Conservation (phyloP, 768 basidiomycete species). For the Kwoniella sp. region DNA sequence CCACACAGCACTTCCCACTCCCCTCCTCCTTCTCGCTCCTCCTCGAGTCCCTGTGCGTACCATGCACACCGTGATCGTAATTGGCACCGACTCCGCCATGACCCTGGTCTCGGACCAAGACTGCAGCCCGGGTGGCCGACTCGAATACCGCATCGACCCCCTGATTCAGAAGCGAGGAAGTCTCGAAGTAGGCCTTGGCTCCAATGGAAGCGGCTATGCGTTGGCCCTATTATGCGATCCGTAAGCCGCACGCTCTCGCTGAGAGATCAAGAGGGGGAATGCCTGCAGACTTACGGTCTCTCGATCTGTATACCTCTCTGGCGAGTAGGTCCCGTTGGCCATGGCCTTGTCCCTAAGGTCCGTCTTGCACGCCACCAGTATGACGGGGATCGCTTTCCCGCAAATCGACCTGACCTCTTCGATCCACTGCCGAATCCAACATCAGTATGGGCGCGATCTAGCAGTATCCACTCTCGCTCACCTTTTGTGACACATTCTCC, state of each 20-base stretch:
- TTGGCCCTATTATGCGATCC: constrained; percentile 59
- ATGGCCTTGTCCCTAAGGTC: constrained; percentile 64
- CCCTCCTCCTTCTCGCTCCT: constrained; percentile 14
- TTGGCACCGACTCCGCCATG: constrained; percentile 44
- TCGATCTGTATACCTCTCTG: constrained; percentile 47
- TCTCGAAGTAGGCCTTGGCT: constrained; percentile 90
- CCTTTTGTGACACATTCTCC: constrained; percentile 92
- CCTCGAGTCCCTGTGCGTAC: constrained; percentile 20
- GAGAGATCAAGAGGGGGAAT: constrained; percentile 1
- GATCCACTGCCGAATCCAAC: constrained; percentile 67
- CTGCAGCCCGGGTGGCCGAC: constrained; percentile 90
- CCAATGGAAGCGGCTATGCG: constrained; percentile 77
- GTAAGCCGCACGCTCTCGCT: constrained; percentile 1
- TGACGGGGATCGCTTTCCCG: constrained; percentile 82
- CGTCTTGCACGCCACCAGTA: constrained; percentile 93
- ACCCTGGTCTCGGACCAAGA: constrained; percentile 75
- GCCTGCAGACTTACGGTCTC: constrained; percentile 49
- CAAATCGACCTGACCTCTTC: constrained; percentile 97
- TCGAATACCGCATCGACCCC: constrained; percentile 86
- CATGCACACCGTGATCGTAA: constrained; percentile 24
- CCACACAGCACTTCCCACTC: constrained; percentile 18
- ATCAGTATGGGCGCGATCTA: neutral
- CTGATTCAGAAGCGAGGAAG: constrained; percentile 63
- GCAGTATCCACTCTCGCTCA: constrained; percentile 40
- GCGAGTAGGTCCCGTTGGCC: constrained; percentile 33